Evolutionary conservation across 306 rosid species (phyloP), one percentile per base, ranked within the genome.

Genomic region (Quercus engelmannii): DNA sequence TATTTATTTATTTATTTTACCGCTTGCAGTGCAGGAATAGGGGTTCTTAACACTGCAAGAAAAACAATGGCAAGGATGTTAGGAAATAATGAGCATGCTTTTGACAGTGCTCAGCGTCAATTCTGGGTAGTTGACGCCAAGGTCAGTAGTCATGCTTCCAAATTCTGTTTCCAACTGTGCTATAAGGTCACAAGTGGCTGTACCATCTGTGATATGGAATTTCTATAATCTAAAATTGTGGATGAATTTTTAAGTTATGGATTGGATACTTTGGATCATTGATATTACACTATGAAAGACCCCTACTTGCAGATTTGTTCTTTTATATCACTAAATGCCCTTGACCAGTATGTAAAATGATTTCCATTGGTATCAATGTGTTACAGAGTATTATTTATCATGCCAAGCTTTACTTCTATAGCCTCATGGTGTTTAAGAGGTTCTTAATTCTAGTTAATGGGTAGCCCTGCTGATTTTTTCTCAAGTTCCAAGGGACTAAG

Each of bases 11-110:
- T 10, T 49, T 49, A 49, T 72, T 76, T 86, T 69, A 79, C 52
- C 25, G 76, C 71, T 76, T 90, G 87, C 97, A 96, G 99, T 89
- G 98, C 99, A 79, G 99, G 99, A 82, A 88, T 96, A 56, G 99
- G 99, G 35, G 98, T 96, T 82, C 87, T 96, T 70, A 93, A 96
- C 71, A 87, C 97, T 63, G 97, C 93, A 51, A 87, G 99, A 70
- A 90, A 93, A 86, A 96, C 99, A 81, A 96, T 96, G 99, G 97
- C 99, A 82, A 96, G 99, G 89, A 93, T 93, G 99, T 75, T 96
- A 88, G 99, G 99, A 76, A 91, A 96, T 81, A 96, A 88, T 83
- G 93, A 91, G 83, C 30, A 73, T 72, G 99, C 99, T 74, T 96
- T 88, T 83, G 80, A 90, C 76, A 89, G 96, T 84, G 99, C 99